phyloP scores from a whole-genome alignment of 2,329 filamentous ascomycete genomes.

The Escovopsis sp. region DNA sequence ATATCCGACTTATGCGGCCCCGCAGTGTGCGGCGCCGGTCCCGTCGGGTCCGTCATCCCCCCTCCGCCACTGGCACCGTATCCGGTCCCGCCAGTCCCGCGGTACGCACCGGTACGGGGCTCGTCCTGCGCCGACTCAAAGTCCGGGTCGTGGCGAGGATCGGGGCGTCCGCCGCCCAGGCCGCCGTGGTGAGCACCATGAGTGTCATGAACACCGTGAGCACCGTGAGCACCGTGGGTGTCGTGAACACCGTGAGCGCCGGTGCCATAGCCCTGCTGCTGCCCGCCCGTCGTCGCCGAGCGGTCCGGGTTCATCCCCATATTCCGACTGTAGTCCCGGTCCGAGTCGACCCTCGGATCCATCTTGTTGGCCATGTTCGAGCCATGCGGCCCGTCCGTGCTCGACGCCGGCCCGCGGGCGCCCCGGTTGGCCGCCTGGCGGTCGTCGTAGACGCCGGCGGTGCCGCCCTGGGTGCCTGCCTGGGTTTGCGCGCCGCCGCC shows the following conservation, averaged over 20 bases:
- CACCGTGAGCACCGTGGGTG: constrained; percentile 17
- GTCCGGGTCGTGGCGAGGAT: constrained; percentile 34
- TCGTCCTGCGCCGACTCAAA: constrained; percentile 4
- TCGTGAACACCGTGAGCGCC: constrained; percentile 3
- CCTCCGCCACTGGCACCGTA: constrained; percentile 9
- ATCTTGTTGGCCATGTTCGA: constrained; percentile 32
- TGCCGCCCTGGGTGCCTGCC: constrained; percentile 4
- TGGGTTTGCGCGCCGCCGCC: constrained; percentile 4
- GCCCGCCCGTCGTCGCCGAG: constrained; percentile 9
- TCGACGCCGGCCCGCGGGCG: constrained; percentile 11
- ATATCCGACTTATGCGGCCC: constrained; percentile 34
- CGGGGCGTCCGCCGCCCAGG: constrained; percentile 29
- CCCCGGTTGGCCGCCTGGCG: neutral
- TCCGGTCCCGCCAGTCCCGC: constrained; percentile 1
- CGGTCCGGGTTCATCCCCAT: constrained; percentile 18
- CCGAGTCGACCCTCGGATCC: constrained; percentile 40
- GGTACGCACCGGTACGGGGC: constrained; percentile 7
- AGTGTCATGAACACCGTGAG: constrained; percentile 26
- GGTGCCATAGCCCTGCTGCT: neutral
- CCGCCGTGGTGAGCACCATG: constrained; percentile 33
- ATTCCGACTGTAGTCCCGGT: constrained; percentile 27
- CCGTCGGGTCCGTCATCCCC: too few species aligned
- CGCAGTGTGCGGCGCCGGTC: constrained; percentile 19
- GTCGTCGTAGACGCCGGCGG: constrained; percentile 4
- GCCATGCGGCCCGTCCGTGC: constrained; percentile 29